Evolutionary conservation across 805 yeast genomes (phyloP).

Genomic region (Debaryomyces prosopidis): DNA sequence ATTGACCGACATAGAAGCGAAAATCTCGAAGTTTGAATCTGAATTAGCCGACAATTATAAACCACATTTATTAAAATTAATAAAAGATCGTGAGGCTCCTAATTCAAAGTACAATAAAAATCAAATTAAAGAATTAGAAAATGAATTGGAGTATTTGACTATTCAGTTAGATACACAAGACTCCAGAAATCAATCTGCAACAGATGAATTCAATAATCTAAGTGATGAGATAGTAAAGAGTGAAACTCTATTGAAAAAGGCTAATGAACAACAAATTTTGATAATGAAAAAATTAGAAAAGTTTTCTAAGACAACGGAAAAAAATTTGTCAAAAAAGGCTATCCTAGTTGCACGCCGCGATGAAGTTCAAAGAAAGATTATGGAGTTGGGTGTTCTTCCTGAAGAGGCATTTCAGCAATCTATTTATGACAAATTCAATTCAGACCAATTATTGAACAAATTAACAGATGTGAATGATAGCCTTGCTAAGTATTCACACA

Average conservation of each 20-base stretch:
- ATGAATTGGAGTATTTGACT: conserved; percentile 23
- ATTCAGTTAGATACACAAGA: conserved; percentile 29
- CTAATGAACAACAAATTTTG: conserved; percentile 58
- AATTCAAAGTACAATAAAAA: conserved; percentile 14
- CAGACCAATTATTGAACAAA: conserved; percentile 53
- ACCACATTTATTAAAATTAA: conserved; percentile 42
- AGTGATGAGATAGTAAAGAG: conserved; percentile 30
- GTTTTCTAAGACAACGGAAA: conserved; percentile 65
- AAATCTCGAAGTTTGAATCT: conserved; percentile 47
- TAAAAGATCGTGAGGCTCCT: conserved; percentile 16
- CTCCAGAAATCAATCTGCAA: conserved; percentile 24
- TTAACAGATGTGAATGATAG: conserved; percentile 57
- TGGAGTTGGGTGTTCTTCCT: conserved; percentile 86
- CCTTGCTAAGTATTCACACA: conserved; percentile 66
- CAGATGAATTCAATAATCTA: conserved; percentile 26
- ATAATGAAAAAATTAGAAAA: conserved; percentile 58
- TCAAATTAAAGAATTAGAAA: conserved; percentile 17
- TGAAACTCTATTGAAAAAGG: conserved; percentile 43
- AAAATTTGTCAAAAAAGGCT: conserved; percentile 60
- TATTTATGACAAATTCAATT: conserved; percentile 41
- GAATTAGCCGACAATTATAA: conserved; percentile 59
- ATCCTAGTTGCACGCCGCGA: conserved; percentile 61
- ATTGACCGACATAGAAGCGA: conserved; percentile 47
- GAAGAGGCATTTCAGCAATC: conserved; percentile 68
- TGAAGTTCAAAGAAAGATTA: conserved; percentile 68